These are phyloP conservation scores for Candolleomyces eurysporus DNA, from an alignment of 768 basidiomycete genomes.

Conservation along the genomic window DNA sequence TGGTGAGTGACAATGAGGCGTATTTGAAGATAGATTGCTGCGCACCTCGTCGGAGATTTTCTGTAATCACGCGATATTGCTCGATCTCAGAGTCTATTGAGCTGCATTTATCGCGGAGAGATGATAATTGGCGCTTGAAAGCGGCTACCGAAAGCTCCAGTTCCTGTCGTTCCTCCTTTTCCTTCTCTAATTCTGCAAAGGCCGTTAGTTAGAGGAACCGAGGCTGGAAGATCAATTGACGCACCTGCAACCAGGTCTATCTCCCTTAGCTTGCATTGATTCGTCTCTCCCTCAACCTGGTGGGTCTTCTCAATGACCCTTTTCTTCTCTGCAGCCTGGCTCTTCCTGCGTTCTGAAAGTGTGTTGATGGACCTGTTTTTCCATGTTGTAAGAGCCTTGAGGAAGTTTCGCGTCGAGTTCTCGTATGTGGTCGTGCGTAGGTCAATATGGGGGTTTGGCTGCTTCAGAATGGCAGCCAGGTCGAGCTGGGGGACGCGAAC, in stretches of 20 bases:
- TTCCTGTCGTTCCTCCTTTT: conserved; percentile 72
- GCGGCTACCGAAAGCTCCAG: conserved; percentile 58
- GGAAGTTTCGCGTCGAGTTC: conserved; percentile 65
- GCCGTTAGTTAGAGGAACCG: not conserved
- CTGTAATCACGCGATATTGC: conserved; percentile 60
- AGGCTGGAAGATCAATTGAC: conserved; percentile 16
- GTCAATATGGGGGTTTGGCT: conserved; percentile 61
- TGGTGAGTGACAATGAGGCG: not conserved
- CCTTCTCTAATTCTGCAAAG: conserved; percentile 55
- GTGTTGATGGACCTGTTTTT: conserved; percentile 68
- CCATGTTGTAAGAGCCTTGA: conserved; percentile 70
- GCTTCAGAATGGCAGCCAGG: conserved; percentile 53
- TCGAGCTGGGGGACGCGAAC: conserved; percentile 57
- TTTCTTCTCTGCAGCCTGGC: conserved; percentile 63
- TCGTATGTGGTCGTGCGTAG: conserved; percentile 61
- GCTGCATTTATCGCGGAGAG: conserved; percentile 57
- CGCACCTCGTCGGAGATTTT: conserved; percentile 65
- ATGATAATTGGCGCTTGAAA: conserved; percentile 64
- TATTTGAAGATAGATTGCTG: not conserved
- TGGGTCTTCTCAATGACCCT: conserved; percentile 58
- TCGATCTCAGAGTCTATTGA: conserved; percentile 70
- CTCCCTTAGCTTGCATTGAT: conserved; percentile 74
- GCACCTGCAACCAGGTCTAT: conserved; percentile 77
- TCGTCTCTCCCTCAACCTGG: conserved; percentile 65
- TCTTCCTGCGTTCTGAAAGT: conserved; percentile 64